phyloP scores from a whole-genome alignment of 2,329 filamentous ascomycete species.

The Aspergillus proliferans region DNA sequence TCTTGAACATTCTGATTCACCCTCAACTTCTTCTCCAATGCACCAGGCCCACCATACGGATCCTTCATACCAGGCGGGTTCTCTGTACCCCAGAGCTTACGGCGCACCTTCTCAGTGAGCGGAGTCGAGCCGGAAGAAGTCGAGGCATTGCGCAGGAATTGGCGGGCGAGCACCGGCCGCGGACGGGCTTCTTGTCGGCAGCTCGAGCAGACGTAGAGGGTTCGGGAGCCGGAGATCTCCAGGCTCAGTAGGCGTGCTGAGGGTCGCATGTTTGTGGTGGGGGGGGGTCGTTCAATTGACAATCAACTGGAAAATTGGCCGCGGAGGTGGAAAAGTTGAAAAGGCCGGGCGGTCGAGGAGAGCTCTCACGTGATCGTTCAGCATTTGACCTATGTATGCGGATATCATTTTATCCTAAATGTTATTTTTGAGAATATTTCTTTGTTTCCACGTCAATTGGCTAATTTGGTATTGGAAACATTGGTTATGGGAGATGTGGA shows the following conservation, averaged over 20 bases:
- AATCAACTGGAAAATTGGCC: too few species aligned
- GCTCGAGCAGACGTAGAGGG: conserved; percentile 35
- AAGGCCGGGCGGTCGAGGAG: conserved; percentile 7
- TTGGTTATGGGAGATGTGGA: too few species aligned
- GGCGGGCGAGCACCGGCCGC: conserved; percentile 23
- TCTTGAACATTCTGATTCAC: conserved; percentile 11
- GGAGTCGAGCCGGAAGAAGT: conserved; percentile 19
- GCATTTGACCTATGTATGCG: neutral
- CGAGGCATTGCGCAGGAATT: conserved; percentile 31
- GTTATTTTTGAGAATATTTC: conserved; percentile 8
- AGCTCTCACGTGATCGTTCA: conserved; percentile 13
- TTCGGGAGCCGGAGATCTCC: conserved; percentile 24
- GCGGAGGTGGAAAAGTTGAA: conserved; percentile 7
- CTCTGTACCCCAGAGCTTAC: conserved; percentile 47
- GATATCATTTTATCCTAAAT: conserved; percentile 8
- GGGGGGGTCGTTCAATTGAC: too few species aligned
- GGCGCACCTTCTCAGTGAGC: conserved; percentile 42
- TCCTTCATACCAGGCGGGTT: conserved; percentile 44
- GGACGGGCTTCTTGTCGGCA: conserved; percentile 34
- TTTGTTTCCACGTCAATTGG: too few species aligned
- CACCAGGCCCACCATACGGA: conserved; percentile 40
- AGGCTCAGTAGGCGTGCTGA: conserved; percentile 32
- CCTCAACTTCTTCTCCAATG: conserved; percentile 23
- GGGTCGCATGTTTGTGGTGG: conserved; percentile 29
- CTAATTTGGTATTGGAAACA: too few species aligned